Evolutionary conservation across 139 green algal species (phyloP).

Genomic region (Tetratostichococcus sp.): DNA sequence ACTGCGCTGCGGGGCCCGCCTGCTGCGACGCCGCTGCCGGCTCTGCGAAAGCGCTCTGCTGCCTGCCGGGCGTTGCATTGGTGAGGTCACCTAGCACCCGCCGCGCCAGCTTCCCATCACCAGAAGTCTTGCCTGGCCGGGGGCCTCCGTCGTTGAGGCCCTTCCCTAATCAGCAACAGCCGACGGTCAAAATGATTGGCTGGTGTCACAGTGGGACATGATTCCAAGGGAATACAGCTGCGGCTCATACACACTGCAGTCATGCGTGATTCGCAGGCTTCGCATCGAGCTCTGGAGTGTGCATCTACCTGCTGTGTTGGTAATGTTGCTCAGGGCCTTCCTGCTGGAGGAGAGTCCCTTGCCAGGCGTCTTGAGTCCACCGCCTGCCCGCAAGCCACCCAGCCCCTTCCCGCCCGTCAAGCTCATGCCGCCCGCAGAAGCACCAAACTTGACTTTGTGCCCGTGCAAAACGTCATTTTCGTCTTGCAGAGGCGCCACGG

Average conservation of each 20-base stretch:
- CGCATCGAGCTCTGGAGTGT: background rate
- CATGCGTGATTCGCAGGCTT: no score
- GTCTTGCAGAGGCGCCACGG: background rate
- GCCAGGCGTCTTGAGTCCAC: background rate
- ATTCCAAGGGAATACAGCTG: background rate
- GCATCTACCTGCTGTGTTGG: conserved; percentile 2
- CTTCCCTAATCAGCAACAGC: no score
- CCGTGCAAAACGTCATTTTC: background rate
- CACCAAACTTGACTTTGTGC: background rate
- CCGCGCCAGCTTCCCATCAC: background rate
- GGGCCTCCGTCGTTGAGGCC: no score
- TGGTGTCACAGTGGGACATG: no score
- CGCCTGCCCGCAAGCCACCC: no score
- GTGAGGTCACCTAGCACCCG: background rate
- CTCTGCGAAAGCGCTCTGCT: background rate
- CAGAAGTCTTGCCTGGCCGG: background rate
- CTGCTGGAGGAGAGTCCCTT: conserved; percentile 3
- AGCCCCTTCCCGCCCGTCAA: background rate
- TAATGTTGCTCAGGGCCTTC: conserved; percentile 17
- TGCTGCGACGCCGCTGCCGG: background rate
- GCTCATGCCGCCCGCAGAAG: background rate
- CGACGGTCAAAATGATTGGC: no score
- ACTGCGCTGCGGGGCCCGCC: background rate
- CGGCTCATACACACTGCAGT: no score
- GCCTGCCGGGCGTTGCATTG: background rate